A percentile compares a stretch with the other conserved stretches of the same genome.
Conservation (phyloP, 2,329 filamentous ascomycete species). For the Sporothrix brasiliensis region DNA sequence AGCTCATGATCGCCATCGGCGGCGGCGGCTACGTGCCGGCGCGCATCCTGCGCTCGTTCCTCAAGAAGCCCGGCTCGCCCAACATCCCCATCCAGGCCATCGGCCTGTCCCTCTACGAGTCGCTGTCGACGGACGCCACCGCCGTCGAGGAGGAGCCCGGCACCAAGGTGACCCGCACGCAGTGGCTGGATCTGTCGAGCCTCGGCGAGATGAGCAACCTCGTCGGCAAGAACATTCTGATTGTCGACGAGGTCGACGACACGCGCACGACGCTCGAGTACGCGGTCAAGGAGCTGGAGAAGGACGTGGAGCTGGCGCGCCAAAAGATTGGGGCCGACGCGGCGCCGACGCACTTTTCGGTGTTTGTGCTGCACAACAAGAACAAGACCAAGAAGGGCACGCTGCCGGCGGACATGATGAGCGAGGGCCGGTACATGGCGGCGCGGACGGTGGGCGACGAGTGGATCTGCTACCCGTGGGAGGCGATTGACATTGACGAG, state of each 20-base stretch:
- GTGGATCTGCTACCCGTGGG: constrained; percentile 99
- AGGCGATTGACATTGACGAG: constrained; percentile 90
- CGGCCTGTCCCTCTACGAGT: constrained; percentile 94
- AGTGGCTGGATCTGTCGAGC: constrained; percentile 92
- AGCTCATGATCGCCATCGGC: constrained; percentile 98
- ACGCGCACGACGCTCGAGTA: constrained; percentile 93
- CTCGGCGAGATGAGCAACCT: constrained; percentile 83
- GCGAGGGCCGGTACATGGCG: constrained; percentile 74
- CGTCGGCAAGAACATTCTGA: constrained; percentile 87
- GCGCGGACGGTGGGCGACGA: constrained; percentile 87
- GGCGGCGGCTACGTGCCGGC: constrained; percentile 97
- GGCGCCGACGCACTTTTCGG: constrained; percentile 82
- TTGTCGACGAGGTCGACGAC: constrained; percentile 95
- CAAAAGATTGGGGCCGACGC: constrained; percentile 64
- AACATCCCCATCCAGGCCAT: constrained; percentile 99
- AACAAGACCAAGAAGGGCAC: constrained; percentile 92
- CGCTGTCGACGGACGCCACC: constrained; percentile 60
- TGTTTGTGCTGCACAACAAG: constrained; percentile 99
- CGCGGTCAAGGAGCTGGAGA: constrained; percentile 87
- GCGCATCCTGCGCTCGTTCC: constrained; percentile 94
- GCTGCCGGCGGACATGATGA: constrained; percentile 77
- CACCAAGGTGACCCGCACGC: constrained; percentile 93
- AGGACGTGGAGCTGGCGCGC: constrained; percentile 85
- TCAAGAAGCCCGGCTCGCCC: constrained; percentile 80
- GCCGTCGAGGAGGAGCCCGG: constrained; percentile 73